Evolutionary conservation across 2,329 filamentous ascomycete genomes (phyloP).

Genomic region (Fusarium sp.): DNA sequence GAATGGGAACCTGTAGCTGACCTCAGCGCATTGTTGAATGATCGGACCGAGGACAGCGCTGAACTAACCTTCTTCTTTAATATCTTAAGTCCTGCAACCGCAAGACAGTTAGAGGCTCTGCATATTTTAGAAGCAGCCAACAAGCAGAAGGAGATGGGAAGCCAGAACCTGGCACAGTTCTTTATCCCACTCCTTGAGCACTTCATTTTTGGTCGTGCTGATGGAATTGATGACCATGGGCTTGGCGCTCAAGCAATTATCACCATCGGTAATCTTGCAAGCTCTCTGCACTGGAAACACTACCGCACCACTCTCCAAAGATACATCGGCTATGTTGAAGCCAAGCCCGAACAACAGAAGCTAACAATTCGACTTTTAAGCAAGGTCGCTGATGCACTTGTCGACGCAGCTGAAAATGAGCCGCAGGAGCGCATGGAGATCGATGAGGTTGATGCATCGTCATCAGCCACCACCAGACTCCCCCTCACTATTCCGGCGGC

Average conservation of each 20-base stretch:
- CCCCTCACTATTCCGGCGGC: slow-evolving; percentile 72
- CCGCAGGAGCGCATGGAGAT: slow-evolving; percentile 56
- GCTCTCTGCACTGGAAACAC: slow-evolving; percentile 87
- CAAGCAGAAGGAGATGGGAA: slow-evolving; percentile 69
- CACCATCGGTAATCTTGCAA: slow-evolving; percentile 78
- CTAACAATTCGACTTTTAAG: slow-evolving; percentile 84
- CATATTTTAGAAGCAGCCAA: slow-evolving; percentile 79
- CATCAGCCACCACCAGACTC: slow-evolving; percentile 57
- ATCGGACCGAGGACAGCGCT: slow-evolving; percentile 69
- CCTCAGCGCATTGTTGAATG: slow-evolving; percentile 73
- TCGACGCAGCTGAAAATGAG: slow-evolving; percentile 60
- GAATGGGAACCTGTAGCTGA: slow-evolving; percentile 78
- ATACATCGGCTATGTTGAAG: slow-evolving; percentile 83
- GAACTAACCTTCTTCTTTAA: slow-evolving; percentile 88
- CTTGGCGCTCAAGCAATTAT: slow-evolving; percentile 87
- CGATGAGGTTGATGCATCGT: slow-evolving; percentile 44
- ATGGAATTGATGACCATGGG: slow-evolving; percentile 80
- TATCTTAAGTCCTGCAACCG: slow-evolving; percentile 87
- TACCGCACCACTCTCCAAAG: slow-evolving; percentile 86
- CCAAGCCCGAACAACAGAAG: slow-evolving; percentile 85
- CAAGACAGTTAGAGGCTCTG: slow-evolving; percentile 85
- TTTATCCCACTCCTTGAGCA: slow-evolving; percentile 94
- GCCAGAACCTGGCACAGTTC: slow-evolving; percentile 83
- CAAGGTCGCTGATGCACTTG: slow-evolving; percentile 81
- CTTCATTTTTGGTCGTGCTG: slow-evolving; percentile 86